Percentiles rank a stretch among this genome's conserved stretches.
Conservation (phyloP, 2,329 filamentous ascomycete species). For the Aspergillus japonicus region DNA sequence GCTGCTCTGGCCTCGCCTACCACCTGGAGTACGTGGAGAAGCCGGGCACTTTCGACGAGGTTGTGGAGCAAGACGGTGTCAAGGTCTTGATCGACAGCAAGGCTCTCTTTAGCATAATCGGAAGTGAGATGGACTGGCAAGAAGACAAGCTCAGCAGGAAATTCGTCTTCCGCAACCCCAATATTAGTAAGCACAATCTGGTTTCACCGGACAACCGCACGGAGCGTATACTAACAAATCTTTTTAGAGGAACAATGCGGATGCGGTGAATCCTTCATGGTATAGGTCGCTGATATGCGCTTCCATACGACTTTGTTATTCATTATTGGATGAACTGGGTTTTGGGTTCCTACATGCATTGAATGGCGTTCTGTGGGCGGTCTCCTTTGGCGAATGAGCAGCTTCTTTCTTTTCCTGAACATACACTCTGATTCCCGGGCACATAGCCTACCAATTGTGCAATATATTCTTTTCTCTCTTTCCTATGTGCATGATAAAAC, state of each 20-base stretch:
- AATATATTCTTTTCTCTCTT: constrained; percentile 6
- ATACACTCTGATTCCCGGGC: constrained; percentile 22
- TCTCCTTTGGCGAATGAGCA: constrained; percentile 7
- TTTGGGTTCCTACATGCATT: constrained; percentile 33
- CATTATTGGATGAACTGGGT: constrained; percentile 1
- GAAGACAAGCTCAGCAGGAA: constrained; percentile 90
- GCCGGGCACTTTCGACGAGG: constrained; percentile 82
- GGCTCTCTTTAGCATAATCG: constrained; percentile 95
- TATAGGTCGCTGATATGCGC: constrained; percentile 40
- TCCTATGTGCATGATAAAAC: background rate
- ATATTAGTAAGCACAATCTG: constrained; percentile 75
- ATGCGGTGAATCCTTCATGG: constrained; percentile 95
- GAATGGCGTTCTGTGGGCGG: constrained; percentile 34
- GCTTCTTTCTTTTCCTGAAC: constrained; percentile 12
- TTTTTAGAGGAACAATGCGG: constrained; percentile 87
- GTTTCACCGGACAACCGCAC: background rate
- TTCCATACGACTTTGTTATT: constrained; percentile 12
- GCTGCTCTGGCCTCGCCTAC: constrained; percentile 91
- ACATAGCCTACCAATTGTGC: constrained; percentile 3
- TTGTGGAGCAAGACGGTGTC: constrained; percentile 92
- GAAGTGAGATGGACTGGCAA: constrained; percentile 98
- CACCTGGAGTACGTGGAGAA: constrained; percentile 94
- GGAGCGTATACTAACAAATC: constrained; percentile 22
- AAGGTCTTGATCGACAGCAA: constrained; percentile 96
- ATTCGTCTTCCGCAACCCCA: constrained; percentile 95